Percentiles rank a stretch among this genome's conserved stretches.
Evolutionary conservation across 257 asterid species (phyloP).

Genomic region (Solanum clarkiae): DNA sequence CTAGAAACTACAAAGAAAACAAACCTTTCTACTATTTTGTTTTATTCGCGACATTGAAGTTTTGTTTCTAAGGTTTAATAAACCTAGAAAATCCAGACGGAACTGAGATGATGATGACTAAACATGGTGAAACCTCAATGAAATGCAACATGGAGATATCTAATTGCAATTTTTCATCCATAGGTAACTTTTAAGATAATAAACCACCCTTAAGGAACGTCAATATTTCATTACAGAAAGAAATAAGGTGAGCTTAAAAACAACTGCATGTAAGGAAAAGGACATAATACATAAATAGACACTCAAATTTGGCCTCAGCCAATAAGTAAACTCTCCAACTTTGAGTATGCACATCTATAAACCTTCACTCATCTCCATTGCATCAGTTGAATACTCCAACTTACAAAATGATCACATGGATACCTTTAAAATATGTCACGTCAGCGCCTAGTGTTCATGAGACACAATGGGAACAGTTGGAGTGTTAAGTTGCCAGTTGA

Average conservation of each 20-base stretch:
- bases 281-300: too few relatives aligned
- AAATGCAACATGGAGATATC: not conserved
- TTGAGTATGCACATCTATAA: too few relatives aligned
- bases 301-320: too few relatives aligned
- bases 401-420: too few relatives aligned
- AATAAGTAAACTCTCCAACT: too few relatives aligned
- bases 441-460: too few relatives aligned
- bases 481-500: too few relatives aligned
- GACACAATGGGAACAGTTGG: too few relatives aligned
- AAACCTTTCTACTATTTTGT: not conserved
- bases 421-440: too few relatives aligned
- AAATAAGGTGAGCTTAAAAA: not conserved
- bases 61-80: not conserved
- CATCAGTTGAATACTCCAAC: too few relatives aligned
- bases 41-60: not conserved
- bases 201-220: not conserved
- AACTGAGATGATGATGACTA: not conserved
- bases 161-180: not conserved
- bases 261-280: not conserved
- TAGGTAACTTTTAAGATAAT: not conserved
- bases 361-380: too few relatives aligned
- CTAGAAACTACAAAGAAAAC: not conserved
- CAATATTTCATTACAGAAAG: not conserved
- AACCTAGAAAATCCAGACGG: not conserved
- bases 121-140: not conserved